These are phyloP conservation scores for Rosa lucieae DNA, from an alignment of 306 rosid species.

Conservation along the genomic window DNA sequence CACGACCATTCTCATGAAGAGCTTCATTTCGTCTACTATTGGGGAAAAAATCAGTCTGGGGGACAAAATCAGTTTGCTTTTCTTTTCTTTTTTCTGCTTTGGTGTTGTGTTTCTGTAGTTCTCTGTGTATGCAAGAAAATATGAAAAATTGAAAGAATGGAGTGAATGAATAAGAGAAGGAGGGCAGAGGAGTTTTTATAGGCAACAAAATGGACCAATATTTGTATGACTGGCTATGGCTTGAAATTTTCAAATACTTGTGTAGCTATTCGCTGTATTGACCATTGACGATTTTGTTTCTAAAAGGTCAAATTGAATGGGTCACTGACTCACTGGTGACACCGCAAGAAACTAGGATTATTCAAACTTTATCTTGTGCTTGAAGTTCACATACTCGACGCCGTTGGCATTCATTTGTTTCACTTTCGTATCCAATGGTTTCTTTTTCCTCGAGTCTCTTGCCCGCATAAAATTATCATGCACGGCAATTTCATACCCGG, in stretches of 20 bases:
- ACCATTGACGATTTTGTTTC: background rate
- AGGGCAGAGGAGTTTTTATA: background rate
- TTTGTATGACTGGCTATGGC: background rate
- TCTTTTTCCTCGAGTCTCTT: conserved; percentile 1
- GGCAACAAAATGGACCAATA: background rate
- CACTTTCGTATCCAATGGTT: background rate
- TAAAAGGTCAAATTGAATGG: background rate
- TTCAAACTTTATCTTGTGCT: background rate
- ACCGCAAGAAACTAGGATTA: background rate
- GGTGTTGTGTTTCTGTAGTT: background rate
- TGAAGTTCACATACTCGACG: background rate
- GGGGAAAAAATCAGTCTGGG: background rate
- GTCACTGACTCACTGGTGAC: background rate
- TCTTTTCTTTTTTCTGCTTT: background rate
- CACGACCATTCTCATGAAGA: background rate
- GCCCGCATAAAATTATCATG: background rate
- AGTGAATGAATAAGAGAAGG: background rate
- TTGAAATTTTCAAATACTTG: background rate
- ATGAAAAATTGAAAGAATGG: background rate
- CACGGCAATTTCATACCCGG: too few species aligned
- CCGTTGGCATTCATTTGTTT: background rate
- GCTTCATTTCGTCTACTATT: conserved; percentile 1
- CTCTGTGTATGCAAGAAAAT: background rate
- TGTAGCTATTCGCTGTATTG: background rate
- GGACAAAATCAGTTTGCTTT: background rate